Conservation (phyloP, 306 rosid species). For the Sindora glabra region DNA sequence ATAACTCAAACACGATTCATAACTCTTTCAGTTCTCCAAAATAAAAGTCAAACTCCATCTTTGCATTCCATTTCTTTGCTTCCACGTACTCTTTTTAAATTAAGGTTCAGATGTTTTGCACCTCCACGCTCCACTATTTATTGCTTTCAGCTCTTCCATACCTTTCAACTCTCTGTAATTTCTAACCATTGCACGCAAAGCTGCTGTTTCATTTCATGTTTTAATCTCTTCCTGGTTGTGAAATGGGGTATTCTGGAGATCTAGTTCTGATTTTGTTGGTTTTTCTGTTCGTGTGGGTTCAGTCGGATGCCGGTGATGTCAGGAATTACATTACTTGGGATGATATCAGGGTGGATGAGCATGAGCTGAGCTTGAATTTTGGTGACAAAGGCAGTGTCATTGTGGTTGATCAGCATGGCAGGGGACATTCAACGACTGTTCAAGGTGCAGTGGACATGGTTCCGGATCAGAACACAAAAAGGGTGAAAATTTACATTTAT, state of each 20-base stretch:
- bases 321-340: constrained; percentile 64
- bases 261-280: constrained; percentile 17
- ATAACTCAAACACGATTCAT: too few species aligned
- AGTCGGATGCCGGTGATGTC: constrained; percentile 6
- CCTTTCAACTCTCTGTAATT: constrained; percentile 17
- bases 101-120: too few species aligned
- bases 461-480: constrained; percentile 40
- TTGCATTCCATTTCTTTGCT: constrained; percentile 8
- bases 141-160: constrained; percentile 39
- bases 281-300: constrained; percentile 12
- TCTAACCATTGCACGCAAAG: background rate
- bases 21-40: constrained; percentile 33
- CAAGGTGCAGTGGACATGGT: constrained; percentile 87
- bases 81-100: too few species aligned
- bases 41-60: constrained; percentile 13
- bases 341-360: constrained; percentile 53
- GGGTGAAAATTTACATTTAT: constrained; percentile 67
- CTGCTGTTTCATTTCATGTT: background rate
- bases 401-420: constrained; percentile 53
- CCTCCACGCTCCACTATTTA: constrained; percentile 53
- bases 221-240: background rate
- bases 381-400: constrained; percentile 22
- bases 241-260: constrained; percentile 2
- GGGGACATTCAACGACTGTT: constrained; percentile 68
- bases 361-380: constrained; percentile 8